A percentile compares a stretch with the other conserved stretches of the same genome.
Evolutionary conservation across 495 filamentous ascomycete genomes (phyloP).

Genomic region (Penicillium goetzii): DNA sequence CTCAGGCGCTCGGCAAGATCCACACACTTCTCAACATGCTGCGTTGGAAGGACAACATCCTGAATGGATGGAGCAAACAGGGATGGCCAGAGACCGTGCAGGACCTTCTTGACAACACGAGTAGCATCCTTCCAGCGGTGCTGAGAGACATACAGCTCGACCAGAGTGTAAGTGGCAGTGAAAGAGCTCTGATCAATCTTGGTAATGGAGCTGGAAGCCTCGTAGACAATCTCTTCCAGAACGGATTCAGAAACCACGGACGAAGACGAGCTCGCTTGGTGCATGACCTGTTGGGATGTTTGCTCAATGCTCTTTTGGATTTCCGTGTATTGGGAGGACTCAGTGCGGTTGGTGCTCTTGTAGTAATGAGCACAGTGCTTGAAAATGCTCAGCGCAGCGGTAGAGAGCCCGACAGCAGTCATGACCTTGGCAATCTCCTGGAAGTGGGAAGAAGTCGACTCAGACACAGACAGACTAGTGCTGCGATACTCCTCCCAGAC

Average conservation of each 20-base stretch:
- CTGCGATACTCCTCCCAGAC: slow-evolving; percentile 43
- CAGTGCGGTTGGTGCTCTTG: slow-evolving; percentile 33
- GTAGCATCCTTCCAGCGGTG: slow-evolving; percentile 48
- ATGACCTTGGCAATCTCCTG: slow-evolving; percentile 41
- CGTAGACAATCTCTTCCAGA: slow-evolving; percentile 40
- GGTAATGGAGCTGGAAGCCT: slow-evolving; percentile 32
- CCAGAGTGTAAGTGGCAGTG: slow-evolving; percentile 34
- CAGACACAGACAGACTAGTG: slow-evolving; percentile 27
- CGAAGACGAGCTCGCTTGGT: slow-evolving; percentile 29
- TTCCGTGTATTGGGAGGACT: slow-evolving; percentile 33
- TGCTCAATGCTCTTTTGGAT: slow-evolving; percentile 35
- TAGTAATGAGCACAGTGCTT: slow-evolving; percentile 38
- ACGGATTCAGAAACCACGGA: slow-evolving; percentile 35
- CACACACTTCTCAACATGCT: slow-evolving; percentile 35
- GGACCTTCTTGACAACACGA: slow-evolving; percentile 37
- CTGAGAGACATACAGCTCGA: slow-evolving; percentile 37
- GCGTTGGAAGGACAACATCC: slow-evolving; percentile 36
- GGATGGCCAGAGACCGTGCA: slow-evolving; percentile 38
- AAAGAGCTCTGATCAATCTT: slow-evolving; percentile 35
- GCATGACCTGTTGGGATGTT: slow-evolving; percentile 35
- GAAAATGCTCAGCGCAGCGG: slow-evolving; percentile 39
- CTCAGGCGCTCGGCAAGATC: slow-evolving; percentile 36
- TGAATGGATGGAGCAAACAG: slow-evolving; percentile 40
- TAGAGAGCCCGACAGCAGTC: slow-evolving; percentile 37
- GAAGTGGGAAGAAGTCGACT: slow-evolving; percentile 34